These are phyloP conservation scores for Austroboletus festivus DNA, from an alignment of 768 basidiomycete genomes.

Conservation along the genomic window DNA sequence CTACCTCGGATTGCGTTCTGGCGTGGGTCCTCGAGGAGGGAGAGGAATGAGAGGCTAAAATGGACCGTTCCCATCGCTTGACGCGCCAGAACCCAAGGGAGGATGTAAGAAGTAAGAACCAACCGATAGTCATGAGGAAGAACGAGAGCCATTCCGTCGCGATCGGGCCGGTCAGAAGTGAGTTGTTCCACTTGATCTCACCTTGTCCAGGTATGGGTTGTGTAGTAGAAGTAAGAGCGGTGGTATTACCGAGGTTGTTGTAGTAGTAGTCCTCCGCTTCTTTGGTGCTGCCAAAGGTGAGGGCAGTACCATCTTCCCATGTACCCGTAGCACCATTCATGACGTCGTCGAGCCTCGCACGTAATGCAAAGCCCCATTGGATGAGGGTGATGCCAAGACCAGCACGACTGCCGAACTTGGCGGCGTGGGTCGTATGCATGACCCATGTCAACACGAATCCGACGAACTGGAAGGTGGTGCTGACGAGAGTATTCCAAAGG, in stretches of 20 bases:
- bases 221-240: constrained; percentile 16
- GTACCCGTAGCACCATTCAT: constrained; percentile 32
- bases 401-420: constrained; percentile 88
- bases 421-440: constrained; percentile 89
- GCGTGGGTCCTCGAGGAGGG: constrained; percentile 35
- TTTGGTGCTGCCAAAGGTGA: constrained; percentile 43
- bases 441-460: constrained; percentile 93
- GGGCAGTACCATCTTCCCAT: constrained; percentile 29
- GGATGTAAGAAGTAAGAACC: constrained; percentile 89
- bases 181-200: constrained; percentile 34
- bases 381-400: constrained; percentile 96
- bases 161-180: constrained; percentile 51
- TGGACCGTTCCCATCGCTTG: constrained; percentile 82
- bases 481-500: constrained; percentile 90
- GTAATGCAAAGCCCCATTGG: constrained; percentile 87
- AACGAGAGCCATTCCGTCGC: constrained; percentile 95
- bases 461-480: constrained; percentile 96
- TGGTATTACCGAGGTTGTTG: constrained; percentile 27
- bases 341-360: constrained; percentile 47
- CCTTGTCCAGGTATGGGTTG: constrained; percentile 8
- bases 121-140: constrained; percentile 88
- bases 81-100: constrained; percentile 87
- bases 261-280: constrained; percentile 46
- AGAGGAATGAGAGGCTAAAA: constrained; percentile 51
- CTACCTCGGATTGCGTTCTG: constrained; percentile 25